These are phyloP conservation scores for Penicillium goetzii DNA, from an alignment of 495 filamentous ascomycete species.

Conservation along the genomic window DNA sequence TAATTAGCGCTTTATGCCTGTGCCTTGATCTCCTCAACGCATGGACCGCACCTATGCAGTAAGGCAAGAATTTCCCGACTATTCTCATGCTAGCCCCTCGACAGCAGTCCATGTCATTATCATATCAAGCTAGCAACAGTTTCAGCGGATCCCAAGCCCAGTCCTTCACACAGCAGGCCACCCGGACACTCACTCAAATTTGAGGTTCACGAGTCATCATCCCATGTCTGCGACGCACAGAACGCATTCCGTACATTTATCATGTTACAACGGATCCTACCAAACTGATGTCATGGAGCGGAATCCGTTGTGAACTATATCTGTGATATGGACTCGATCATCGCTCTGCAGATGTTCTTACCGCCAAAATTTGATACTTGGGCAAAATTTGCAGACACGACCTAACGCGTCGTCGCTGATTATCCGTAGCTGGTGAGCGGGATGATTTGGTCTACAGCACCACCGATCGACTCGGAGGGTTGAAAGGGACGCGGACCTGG, in stretches of 20 bases:
- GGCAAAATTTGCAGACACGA: background rate
- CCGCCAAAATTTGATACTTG: background rate
- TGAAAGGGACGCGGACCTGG: background rate
- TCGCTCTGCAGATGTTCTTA: background rate
- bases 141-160: background rate
- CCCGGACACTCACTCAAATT: background rate
- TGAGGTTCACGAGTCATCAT: background rate
- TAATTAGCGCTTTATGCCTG: background rate
- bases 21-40: background rate
- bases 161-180: background rate
- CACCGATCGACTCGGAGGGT: background rate
- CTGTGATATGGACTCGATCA: background rate
- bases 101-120: background rate
- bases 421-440: background rate
- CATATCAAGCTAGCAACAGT: background rate
- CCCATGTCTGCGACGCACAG: background rate
- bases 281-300: background rate
- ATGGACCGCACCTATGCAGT: background rate
- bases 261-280: background rate
- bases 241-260: background rate
- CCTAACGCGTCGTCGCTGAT: constrained; percentile 13
- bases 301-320: background rate
- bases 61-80: background rate
- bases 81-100: background rate
- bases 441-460: background rate